Evolutionary conservation across 495 filamentous ascomycete species (phyloP), one percentile per base, ranked within the genome.

Genomic region (Tuber melanosporum): DNA sequence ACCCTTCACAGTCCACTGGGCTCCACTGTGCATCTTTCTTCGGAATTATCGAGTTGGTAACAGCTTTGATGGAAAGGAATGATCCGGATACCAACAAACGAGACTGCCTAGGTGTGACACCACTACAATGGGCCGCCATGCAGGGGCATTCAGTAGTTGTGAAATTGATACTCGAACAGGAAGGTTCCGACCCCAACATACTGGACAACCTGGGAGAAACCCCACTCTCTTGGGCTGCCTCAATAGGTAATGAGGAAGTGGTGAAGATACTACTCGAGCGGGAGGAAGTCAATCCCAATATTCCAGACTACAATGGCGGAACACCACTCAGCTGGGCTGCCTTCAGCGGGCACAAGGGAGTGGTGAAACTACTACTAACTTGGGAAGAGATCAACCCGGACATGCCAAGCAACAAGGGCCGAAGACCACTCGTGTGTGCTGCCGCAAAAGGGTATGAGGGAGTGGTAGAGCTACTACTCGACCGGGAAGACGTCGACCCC

Each of bases 301-400:
- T 19, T 10, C 14, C 45, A 19, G 45, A 47, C 45, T 0, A 47
- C 1, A 1, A 78, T 32, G 74, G 77, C n/a, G 75, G 75, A 57
- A 81, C 84, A 39, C 81, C 84, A 46, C 80, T 85, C 10, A 83
- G 74, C 17, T 79, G 75, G 74, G 84, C 84, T 19, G 82, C 84
- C 47, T 62, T 75, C 47, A 78, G 77, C n/a, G 83, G 83, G 19
- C 76, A 83, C 39, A 72, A 81, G 41, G 71, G 62, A 15, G 78
- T 83, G 1, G 81, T 83, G 47, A 72, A 72, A 49, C 71, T 83
- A 8, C 71, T 86, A 3, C 73, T 85, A 41, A 72, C 52, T 8
- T 75, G 72, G 19, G 49, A 72, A 42, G 80, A 45, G 10, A 8
- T 45, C 44, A 45, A 45, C 44, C 44, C 44, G 4, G 8, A 45